Evolutionary conservation across 1,284 basidiomycete genomes (phyloP), one percentile per base, ranked within the genome.

Genomic region (Polyporus tsugae): DNA sequence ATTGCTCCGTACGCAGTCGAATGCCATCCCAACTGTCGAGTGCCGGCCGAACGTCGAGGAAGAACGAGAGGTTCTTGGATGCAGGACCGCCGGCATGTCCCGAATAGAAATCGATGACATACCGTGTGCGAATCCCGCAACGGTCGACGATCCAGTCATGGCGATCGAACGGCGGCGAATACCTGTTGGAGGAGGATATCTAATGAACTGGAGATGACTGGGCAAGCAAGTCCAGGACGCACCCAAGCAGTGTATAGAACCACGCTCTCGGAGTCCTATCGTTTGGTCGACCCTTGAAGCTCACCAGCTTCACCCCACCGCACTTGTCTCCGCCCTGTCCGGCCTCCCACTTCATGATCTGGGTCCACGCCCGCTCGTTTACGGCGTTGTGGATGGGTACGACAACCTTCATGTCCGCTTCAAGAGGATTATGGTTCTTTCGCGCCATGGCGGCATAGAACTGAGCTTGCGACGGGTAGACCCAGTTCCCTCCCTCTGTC

Each of bases 341-440:
- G 10, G 82, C 81, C 80, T 99, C 97, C 97, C 97, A 99, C 71
- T 89, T 89, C 78, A 96, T 81, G 60, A 99, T 88, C 80, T 98
- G 92, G 60, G 85, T 82, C 97, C 97, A 99, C 4, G 97, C 95
- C 69, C 94, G 91, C 81, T 99, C 98, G 78, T 99, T 99, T 69
- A 99, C 98, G 39, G 97, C 97, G 78, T 99, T 99, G 82, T 99
- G 97, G 67, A 99, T 99, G 7, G 97, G 97, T 7, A 99, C 96
- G 74, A 99, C 92, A 29, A 95, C 94, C 76, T 89, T 89, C 97
- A 99, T 99, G 82, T 99, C 97, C 25, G 85, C 78, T 19, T 91
- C 88, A 22, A 91, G 86, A 5, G 93, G 93, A 68, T 92, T 89
- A 79, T 97, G 94, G 77, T 98, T 90, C 82, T 99, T 99, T 68